Base-by-base conservation (phyloP, 1,284 basidiomycete genomes). In the Kwoniella shivajii region DNA sequence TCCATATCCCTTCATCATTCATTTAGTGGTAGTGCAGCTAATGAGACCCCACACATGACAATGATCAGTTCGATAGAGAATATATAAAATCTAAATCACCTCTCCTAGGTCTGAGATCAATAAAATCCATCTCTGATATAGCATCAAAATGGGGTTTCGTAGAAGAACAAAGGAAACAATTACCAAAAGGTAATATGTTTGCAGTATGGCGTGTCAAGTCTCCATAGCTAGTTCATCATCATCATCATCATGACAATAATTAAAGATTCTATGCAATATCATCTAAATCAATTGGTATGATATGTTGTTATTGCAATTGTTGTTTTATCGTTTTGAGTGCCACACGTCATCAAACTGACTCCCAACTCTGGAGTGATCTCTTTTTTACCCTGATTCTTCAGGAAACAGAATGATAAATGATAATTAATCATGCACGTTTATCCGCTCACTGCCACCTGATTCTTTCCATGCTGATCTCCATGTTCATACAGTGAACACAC, bases 151-250 rank as follows among this genome's bases (percentile, higher is more conserved):
- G 69, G 69, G 73, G 73, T 1, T 75, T 71, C 33, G 30, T 30
- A 10, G 67, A 69, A 46, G 69, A 58, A 39, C 29, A 22, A 29
- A 59, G 68, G 37, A 22, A 27, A 24, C 65, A 70, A 20, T 67
- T 75, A 66, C 67, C 73, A 13, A 69, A 65, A 52, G 73, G 73
- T n/a, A 75, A 75, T 53, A 56, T 69, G 59, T 72, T 64, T 56
- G 66, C 73, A 5, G 64, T 75, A 29, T 75, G 71, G 70, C 55
- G 65, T 4, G 65, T 54, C 11, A 46, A 45, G 24, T 4, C n/a
- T n/a, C n/a, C n/a, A n/a, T n/a, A n/a, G n/a, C n/a, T n/a, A n/a
- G n/a, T n/a, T n/a, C 36, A 18, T 29, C 22, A 26, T 56, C 5
- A 34, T 46, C 26, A 45, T 38, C 31, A 9, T 31, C 37, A 7